These are phyloP conservation scores for Hymenoscyphus fructigenus DNA, from an alignment of 2,329 filamentous ascomycete species.

Conservation along the genomic window DNA sequence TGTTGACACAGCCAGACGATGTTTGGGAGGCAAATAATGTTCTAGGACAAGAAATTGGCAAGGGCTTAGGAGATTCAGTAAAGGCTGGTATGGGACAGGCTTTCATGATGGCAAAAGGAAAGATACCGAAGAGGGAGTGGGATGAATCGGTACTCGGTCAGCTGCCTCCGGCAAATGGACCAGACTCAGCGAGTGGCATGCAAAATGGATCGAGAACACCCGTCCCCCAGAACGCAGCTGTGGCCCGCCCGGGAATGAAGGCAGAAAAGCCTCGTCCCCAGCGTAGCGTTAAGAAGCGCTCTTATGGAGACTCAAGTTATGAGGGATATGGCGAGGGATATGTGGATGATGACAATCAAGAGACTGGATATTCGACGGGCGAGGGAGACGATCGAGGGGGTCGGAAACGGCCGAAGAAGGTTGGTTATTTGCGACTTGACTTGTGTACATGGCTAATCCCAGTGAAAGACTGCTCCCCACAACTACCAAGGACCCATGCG, in stretches of 20 bases:
- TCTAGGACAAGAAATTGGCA: slow-evolving; percentile 53
- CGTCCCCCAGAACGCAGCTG: slow-evolving; percentile 18
- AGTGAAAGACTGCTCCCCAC: slow-evolving; percentile 28
- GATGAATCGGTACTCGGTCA: slow-evolving; percentile 60
- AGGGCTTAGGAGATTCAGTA: slow-evolving; percentile 50
- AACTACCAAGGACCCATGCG: slow-evolving; percentile 32
- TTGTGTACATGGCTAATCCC: slow-evolving; percentile 28
- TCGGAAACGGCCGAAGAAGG: slow-evolving; percentile 66
- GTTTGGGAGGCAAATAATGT: slow-evolving; percentile 57
- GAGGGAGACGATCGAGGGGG: slow-evolving; percentile 62
- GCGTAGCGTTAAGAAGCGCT: slow-evolving; percentile 68
- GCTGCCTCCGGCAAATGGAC: slow-evolving; percentile 35
- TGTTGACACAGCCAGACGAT: slow-evolving; percentile 53
- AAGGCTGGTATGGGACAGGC: slow-evolving; percentile 49
- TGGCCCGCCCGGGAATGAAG: slow-evolving; percentile 17
- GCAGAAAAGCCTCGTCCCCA: slow-evolving; percentile 52
- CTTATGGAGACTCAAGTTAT: slow-evolving; percentile 72
- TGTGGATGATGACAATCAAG: slow-evolving; percentile 64
- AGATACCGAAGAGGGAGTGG: slow-evolving; percentile 55
- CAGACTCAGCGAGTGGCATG: slow-evolving; percentile 17
- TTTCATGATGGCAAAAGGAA: slow-evolving; percentile 56
- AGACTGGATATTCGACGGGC: slow-evolving; percentile 67
- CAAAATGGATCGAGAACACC: slow-evolving; percentile 22
- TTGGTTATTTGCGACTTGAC: slow-evolving; percentile 37
- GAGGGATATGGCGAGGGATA: slow-evolving; percentile 74